Evolutionary conservation across 2,329 filamentous ascomycete species (phyloP).

Genomic region (Diaporthe aspalathi): DNA sequence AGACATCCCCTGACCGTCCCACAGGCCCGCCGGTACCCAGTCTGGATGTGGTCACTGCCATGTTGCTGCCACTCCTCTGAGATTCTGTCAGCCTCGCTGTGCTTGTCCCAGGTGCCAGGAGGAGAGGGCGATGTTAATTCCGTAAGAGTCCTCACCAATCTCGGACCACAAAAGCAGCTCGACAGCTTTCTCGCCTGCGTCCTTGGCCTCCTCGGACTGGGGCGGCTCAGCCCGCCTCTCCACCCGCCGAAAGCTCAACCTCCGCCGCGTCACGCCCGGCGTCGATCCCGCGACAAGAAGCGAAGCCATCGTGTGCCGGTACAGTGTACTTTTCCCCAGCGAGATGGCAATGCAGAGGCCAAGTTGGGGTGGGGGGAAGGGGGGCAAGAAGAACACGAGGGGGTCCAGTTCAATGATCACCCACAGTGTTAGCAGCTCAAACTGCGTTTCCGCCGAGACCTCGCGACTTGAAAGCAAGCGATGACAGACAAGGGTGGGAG

Average conservation of each 20-base stretch:
- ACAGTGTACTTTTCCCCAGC: not conserved
- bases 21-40: slow-evolving; percentile 47
- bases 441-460: not conserved
- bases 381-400: too few species aligned
- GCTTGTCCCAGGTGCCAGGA: not conserved
- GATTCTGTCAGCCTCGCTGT: not conserved
- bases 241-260: slow-evolving; percentile 23
- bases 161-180: slow-evolving; percentile 24
- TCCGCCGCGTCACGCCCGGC: slow-evolving; percentile 21
- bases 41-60: slow-evolving; percentile 52
- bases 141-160: not conserved
- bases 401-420: not conserved
- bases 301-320: not conserved
- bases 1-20: slow-evolving; percentile 44
- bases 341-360: not conserved
- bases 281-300: slow-evolving; percentile 24
- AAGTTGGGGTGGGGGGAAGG: not conserved
- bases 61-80: slow-evolving; percentile 41
- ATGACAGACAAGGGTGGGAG: not conserved
- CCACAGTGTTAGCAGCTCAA: slow-evolving; percentile 20
- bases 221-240: slow-evolving; percentile 12
- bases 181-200: not conserved
- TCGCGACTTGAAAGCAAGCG: not conserved
- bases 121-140: not conserved
- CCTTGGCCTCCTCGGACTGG: not conserved